Evolutionary conservation across 805 yeast species (phyloP).

Genomic region (Blastobotrys robertii): DNA sequence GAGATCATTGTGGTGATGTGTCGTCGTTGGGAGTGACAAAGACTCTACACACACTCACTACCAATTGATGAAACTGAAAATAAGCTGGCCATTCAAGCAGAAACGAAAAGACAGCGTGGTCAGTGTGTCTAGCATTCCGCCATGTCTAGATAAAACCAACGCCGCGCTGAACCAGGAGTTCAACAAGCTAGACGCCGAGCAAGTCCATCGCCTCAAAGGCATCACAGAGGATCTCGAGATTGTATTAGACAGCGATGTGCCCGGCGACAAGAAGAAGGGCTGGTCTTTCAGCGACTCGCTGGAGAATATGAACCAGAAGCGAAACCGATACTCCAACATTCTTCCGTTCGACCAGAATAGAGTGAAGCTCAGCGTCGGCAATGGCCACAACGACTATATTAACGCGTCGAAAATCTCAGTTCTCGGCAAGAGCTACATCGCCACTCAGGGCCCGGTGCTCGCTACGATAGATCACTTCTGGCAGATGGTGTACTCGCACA

Average conservation of each 20-base stretch:
- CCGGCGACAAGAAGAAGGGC: not conserved
- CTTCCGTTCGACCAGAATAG: slow-evolving; percentile 57
- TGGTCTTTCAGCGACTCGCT: slow-evolving; percentile 19
- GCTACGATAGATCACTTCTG: slow-evolving; percentile 78
- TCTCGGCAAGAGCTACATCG: slow-evolving; percentile 37
- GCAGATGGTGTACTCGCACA: slow-evolving; percentile 42
- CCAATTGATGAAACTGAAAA: not conserved
- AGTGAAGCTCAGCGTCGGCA: slow-evolving; percentile 32
- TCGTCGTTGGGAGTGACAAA: slow-evolving; percentile 1
- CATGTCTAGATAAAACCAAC: not conserved
- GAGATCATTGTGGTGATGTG: slow-evolving; percentile 52
- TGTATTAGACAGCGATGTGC: too few relatives aligned
- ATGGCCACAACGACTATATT: slow-evolving; percentile 48
- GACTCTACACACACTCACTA: not conserved
- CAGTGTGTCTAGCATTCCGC: not conserved
- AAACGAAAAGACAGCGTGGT: not conserved
- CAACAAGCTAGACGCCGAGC: not conserved
- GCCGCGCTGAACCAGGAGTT: not conserved
- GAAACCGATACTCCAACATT: slow-evolving; percentile 56
- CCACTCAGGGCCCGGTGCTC: slow-evolving; percentile 80
- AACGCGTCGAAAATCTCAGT: slow-evolving; percentile 73
- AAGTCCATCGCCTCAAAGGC: slow-evolving; percentile 9
- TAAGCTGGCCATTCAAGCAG: not conserved
- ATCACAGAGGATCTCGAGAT: not conserved
- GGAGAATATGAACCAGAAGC: slow-evolving; percentile 13